Evolutionary conservation across 192 early-diverging fungal genomes (phyloP).

Genomic region (Coemansia erecta): DNA sequence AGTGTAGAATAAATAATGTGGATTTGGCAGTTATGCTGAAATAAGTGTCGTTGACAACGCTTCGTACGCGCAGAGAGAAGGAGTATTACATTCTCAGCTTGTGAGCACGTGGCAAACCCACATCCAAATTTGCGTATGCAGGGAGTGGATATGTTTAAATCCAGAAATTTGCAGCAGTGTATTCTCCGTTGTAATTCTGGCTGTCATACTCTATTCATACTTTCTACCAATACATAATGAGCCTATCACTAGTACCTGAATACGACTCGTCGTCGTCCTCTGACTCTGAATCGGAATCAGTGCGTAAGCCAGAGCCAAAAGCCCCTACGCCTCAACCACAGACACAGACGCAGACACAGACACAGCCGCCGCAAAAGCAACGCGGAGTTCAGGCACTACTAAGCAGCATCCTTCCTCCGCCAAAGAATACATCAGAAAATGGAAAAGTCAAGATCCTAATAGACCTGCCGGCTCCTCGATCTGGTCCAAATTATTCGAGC

Average conservation of each 20-base stretch:
- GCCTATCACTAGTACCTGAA: slow-evolving; percentile 35
- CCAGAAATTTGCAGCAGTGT: too few species aligned
- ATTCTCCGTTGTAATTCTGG: too few species aligned
- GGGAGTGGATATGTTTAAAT: too few species aligned
- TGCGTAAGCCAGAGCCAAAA: background rate
- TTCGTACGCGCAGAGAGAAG: background rate
- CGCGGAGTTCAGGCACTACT: slow-evolving; percentile 16
- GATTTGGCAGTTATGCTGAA: background rate
- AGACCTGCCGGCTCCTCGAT: slow-evolving; percentile 14
- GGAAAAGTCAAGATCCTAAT: slow-evolving; percentile 31
- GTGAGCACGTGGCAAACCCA: too few species aligned
- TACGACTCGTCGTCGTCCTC: slow-evolving; percentile 37
- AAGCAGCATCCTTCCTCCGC: slow-evolving; percentile 36
- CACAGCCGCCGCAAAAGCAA: background rate
- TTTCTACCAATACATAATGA: slow-evolving; percentile 5
- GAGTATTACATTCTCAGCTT: too few species aligned
- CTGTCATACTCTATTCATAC: too few species aligned
- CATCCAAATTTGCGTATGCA: too few species aligned
- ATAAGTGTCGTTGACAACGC: background rate
- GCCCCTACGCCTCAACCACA: background rate
- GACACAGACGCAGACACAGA: background rate
- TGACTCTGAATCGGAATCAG: slow-evolving; percentile 19
- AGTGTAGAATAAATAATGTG: background rate
- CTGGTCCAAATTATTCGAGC: too few species aligned
- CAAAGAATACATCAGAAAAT: slow-evolving; percentile 9